These are phyloP conservation scores for Alternaria gaisen DNA, from an alignment of 2,329 filamentous ascomycete species.

Conservation along the genomic window DNA sequence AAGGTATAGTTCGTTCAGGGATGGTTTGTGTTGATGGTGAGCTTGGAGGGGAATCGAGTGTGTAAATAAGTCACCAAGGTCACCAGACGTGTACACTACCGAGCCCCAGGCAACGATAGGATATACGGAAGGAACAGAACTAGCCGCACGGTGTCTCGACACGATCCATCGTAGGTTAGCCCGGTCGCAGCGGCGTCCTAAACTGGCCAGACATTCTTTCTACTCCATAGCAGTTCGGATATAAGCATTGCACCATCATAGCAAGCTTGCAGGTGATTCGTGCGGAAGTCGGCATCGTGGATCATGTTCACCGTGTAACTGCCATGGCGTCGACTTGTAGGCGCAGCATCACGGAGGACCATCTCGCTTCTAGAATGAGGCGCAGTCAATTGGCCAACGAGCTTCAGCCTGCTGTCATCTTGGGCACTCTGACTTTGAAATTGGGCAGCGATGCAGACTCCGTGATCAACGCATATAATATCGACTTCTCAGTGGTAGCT, in stretches of 20 bases:
- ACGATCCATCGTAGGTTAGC: background rate
- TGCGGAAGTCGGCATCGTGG: background rate
- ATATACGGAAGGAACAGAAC: background rate
- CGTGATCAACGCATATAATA: background rate
- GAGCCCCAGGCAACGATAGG: background rate
- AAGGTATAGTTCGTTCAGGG: background rate
- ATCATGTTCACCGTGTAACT: background rate
- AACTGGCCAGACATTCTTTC: constrained; percentile 1
- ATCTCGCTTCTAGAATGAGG: constrained; percentile 21
- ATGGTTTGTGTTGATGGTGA: background rate
- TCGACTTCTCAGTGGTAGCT: constrained; percentile 2
- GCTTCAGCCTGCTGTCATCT: constrained; percentile 29
- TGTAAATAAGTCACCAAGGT: background rate
- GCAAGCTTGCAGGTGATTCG: background rate
- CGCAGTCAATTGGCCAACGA: constrained; percentile 33
- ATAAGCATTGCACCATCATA: background rate
- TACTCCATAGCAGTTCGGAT: background rate
- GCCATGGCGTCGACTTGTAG: constrained; percentile 2
- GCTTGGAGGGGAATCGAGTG: background rate
- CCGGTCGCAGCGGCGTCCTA: constrained; percentile 1
- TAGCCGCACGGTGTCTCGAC: background rate
- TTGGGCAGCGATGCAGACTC: constrained; percentile 28
- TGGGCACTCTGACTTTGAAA: constrained; percentile 19
- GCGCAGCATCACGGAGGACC: constrained; percentile 26
- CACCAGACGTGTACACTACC: background rate